phyloP scores from a whole-genome alignment of 345 rosid species.

The Lepidium africanum region DNA sequence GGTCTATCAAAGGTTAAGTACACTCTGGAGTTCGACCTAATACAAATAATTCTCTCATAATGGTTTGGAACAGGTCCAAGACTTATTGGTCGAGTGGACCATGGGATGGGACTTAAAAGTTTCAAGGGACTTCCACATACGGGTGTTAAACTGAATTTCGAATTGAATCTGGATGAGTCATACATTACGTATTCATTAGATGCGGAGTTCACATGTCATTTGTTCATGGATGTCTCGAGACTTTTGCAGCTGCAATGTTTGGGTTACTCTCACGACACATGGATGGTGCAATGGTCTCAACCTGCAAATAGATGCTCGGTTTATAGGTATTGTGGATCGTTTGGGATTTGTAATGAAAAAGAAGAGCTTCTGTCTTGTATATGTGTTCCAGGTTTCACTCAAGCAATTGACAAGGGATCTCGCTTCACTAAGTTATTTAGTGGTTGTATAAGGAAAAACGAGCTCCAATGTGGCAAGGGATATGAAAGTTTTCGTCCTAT shows the following conservation, averaged over 20 bases:
- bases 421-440: too few relatives aligned
- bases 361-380: not conserved
- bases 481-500: too few relatives aligned
- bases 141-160: not conserved
- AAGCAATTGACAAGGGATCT: too few relatives aligned
- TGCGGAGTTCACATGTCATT: not conserved
- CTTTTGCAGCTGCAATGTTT: slow-evolving; percentile 29
- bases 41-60: slow-evolving; percentile 33
- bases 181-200: slow-evolving; percentile 45
- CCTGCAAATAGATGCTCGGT: not conserved
- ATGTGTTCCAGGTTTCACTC: too few relatives aligned
- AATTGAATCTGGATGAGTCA: slow-evolving; percentile 16
- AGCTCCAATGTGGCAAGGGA: too few relatives aligned
- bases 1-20: too few relatives aligned
- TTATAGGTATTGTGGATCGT: not conserved
- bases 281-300: too few relatives aligned
- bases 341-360: not conserved
- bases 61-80: not conserved
- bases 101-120: slow-evolving; percentile 23
- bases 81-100: slow-evolving; percentile 46
- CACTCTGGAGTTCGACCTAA: slow-evolving; percentile 33
- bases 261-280: too few relatives aligned
- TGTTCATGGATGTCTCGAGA: slow-evolving; percentile 46
- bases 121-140: not conserved
- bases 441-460: too few relatives aligned